Evolutionary conservation across 345 rosid genomes (phyloP), one percentile per base, ranked within the genome.

Genomic region (Rubroshorea leprosula): DNA sequence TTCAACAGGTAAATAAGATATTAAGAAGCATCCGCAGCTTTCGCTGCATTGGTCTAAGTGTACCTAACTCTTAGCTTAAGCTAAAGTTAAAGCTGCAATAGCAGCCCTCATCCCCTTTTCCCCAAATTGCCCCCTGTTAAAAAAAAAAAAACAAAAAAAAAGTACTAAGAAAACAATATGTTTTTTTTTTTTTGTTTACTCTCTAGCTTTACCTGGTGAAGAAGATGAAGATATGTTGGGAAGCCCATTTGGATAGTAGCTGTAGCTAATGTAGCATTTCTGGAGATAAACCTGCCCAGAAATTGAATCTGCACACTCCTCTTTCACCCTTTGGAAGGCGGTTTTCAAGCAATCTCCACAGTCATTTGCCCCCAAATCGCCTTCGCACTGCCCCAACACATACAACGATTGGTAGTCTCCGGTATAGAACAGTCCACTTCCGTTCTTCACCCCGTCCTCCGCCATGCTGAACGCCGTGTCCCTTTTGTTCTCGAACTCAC

Each of bases 301-400:
- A 67, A 73, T 75, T 0, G 97, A 78, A 41, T 71, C 76, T 0
- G 87, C 89, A 62, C 98, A 89, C 56, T 78, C 80, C 29, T 35
- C 58, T 52, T 83, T 76, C 0, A 75, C 83, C 49, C 58, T 80
- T 38, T 81, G 77, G 29, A 79, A 72, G 1, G 81, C 95, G 15
- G 63, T 73, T 67, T 83, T 79, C 64, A 76, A 79, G 48, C 98
- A 92, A 39, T 70, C 69, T 3, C 78, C 76, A 52, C 97, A 92
- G 54, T 84, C 89, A 16, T 66, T 70, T 23, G 68, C 66, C 17
- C 74, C 78, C 67, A 81, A 66, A 74, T 86, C 90, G 54, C 93
- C 93, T 63, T 92, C 96, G 31, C 98, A 92, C 78, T 92, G 96
- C 6, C 87, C 94, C 73, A 92, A 61, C 61, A 81, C 83, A 13